Percentiles rank a stretch among this genome's conserved stretches.
Evolutionary conservation across 768 basidiomycete genomes (phyloP).

Genomic region (Podaxis carcinomalis): DNA sequence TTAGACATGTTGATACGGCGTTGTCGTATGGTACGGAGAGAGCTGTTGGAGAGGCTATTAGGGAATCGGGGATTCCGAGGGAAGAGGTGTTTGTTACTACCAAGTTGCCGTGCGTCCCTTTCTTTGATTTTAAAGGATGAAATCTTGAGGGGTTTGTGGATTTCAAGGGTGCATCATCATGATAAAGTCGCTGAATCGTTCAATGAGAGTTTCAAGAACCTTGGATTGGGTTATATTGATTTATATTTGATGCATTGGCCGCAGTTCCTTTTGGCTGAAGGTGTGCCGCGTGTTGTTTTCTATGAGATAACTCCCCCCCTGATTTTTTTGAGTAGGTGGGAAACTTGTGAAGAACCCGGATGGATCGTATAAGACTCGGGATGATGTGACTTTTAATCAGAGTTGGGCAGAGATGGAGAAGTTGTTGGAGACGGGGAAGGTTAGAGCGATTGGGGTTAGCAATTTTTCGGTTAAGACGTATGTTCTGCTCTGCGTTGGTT

Average conservation of each 20-base stretch:
- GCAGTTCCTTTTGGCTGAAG: conserved; percentile 28
- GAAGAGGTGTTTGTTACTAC: conserved; percentile 47
- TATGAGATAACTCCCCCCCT: neutral
- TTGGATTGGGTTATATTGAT: conserved; percentile 46
- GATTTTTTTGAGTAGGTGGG: conserved; percentile 4
- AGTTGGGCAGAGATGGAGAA: conserved; percentile 51
- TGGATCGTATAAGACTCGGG: conserved; percentile 29
- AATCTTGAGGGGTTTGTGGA: neutral
- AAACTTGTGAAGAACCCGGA: conserved; percentile 22
- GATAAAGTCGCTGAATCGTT: conserved; percentile 34
- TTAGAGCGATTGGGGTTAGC: conserved; percentile 51
- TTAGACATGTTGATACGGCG: conserved; percentile 40
- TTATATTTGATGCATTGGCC: conserved; percentile 55
- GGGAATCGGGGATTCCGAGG: conserved; percentile 43
- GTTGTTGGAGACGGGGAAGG: conserved; percentile 40
- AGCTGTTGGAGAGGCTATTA: conserved; percentile 39
- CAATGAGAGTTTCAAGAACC: conserved; percentile 33
- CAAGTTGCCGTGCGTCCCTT: conserved; percentile 34
- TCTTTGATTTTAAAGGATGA: neutral
- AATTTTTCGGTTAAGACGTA: conserved; percentile 59
- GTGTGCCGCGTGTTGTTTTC: conserved; percentile 15
- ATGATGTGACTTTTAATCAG: conserved; percentile 33
- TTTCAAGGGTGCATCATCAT: conserved; percentile 33
- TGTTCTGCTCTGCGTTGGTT: conserved; percentile 8
- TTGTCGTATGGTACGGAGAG: conserved; percentile 34